Base-by-base conservation (phyloP, 352 stramenopile genomes). In the Aphanomyces euteiches region DNA sequence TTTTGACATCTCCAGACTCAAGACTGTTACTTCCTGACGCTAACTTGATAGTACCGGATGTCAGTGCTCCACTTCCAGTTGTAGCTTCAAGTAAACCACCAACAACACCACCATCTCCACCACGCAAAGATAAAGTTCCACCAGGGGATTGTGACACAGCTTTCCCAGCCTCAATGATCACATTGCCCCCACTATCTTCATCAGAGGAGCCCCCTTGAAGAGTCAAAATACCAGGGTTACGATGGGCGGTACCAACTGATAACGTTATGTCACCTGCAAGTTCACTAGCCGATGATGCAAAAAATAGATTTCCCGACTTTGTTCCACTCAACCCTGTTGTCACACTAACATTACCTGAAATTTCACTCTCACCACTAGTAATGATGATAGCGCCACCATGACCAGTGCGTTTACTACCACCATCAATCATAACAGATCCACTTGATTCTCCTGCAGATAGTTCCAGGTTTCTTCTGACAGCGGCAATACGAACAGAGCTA, bases 351-450 rank as follows among this genome's bases (percentile, higher is more conserved):
- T n/a, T 50, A 50, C 43, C 43, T n/a, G 43, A 50, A 12, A 50
- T 1, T 50, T 50, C 43, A n/a, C 43, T n/a, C 10, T n/a, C 10
- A n/a, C 43, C 43, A n/a, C 10, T 50, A n/a, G 43, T 50, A n/a
- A 50, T 50, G 10, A 50, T 12, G 17, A n/a, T 50, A 2, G 43
- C 10, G 91, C 69, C n/a, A 74, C 72, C 36, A 78, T 89, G 4
- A 89, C 82, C 74, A 89, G 80, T 36, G 89, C 56, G 17, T 80
- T 80, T 4, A 89, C 10, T 64, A 21, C 56, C 60, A 40, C 73
- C 73, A 56, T 47, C 73, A 73, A 57, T 75, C 15, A 76, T 4
- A 28, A 67, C 54, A n/a, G 74, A 43, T 17, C 65, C 28, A 28
- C 28, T 28, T 28, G 28, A 28, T 28, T 28, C 68, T 17, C 73